Conservation (phyloP, 352 stramenopile genomes). For the Globisporangium solare region DNA sequence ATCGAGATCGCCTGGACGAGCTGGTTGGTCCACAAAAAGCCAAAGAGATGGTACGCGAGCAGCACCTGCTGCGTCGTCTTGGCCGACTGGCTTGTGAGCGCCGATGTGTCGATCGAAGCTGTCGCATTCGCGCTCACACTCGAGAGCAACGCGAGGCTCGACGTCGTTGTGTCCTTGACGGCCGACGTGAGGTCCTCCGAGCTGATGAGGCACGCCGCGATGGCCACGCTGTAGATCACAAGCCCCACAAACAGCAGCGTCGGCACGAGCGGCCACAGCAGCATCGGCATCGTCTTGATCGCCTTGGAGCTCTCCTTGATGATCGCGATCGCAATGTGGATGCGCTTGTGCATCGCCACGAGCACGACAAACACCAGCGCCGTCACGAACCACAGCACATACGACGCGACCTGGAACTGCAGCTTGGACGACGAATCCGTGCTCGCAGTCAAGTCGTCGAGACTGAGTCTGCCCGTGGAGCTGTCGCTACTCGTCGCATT, state of each 20-base stretch:
- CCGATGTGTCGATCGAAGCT: slow-evolving; percentile 14
- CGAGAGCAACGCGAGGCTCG: slow-evolving; percentile 16
- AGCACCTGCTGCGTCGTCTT: slow-evolving; percentile 53
- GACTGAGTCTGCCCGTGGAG: slow-evolving; percentile 18
- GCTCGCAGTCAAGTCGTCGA: slow-evolving; percentile 17
- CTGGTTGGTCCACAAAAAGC: slow-evolving; percentile 95
- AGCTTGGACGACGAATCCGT: slow-evolving; percentile 31
- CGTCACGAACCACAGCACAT: slow-evolving; percentile 51
- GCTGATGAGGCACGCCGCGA: slow-evolving; percentile 59
- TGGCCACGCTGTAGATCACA: slow-evolving; percentile 48
- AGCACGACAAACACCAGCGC: slow-evolving; percentile 48
- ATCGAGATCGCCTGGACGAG: slow-evolving; percentile 95
- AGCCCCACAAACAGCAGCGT: slow-evolving; percentile 49
- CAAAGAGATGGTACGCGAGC: slow-evolving; percentile 89
- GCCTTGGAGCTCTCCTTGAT: slow-evolving; percentile 65
- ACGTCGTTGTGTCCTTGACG: slow-evolving; percentile 20
- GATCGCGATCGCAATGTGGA: slow-evolving; percentile 65
- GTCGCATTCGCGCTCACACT: slow-evolving; percentile 21
- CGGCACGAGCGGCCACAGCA: slow-evolving; percentile 57
- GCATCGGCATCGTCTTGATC: slow-evolving; percentile 50
- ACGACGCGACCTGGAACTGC: slow-evolving; percentile 64
- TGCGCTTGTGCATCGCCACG: slow-evolving; percentile 61
- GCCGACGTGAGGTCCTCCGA: slow-evolving; percentile 37
- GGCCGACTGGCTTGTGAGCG: slow-evolving; percentile 21
- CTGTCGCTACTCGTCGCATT: slow-evolving; percentile 11